A percentile compares a stretch with the other conserved stretches of the same genome.
These are phyloP conservation scores for Begonia fuchsioides DNA, from an alignment of 306 rosid genomes.

Conservation along the genomic window DNA sequence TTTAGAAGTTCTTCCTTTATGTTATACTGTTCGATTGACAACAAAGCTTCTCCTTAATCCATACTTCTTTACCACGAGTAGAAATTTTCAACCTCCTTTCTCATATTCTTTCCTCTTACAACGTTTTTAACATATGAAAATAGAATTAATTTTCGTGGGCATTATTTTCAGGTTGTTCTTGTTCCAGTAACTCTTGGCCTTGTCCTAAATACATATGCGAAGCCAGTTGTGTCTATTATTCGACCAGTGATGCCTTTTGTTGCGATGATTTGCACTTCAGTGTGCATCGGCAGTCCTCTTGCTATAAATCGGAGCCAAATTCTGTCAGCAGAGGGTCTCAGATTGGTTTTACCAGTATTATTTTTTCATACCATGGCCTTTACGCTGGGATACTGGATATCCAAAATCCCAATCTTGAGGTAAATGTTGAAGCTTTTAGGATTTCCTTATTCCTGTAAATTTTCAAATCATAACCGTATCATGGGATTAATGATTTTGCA, in stretches of 20 bases:
- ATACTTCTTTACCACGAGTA: too few relatives aligned
- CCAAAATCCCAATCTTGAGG: slow-evolving; percentile 62
- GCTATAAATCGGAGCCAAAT: slow-evolving; percentile 69
- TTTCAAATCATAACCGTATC: too few relatives aligned
- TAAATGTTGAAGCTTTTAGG: slow-evolving; percentile 15
- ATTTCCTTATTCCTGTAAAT: neutral
- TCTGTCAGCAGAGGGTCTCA: slow-evolving; percentile 63
- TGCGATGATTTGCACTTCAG: slow-evolving; percentile 89
- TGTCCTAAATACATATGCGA: slow-evolving; percentile 80
- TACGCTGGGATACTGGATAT: slow-evolving; percentile 67
- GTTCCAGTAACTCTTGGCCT: slow-evolving; percentile 76
- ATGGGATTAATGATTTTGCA: too few relatives aligned
- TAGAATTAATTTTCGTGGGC: neutral
- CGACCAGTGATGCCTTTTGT: slow-evolving; percentile 88
- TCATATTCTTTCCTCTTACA: too few relatives aligned
- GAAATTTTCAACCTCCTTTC: too few relatives aligned
- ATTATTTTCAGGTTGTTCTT: slow-evolving; percentile 64
- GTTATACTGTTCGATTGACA: too few relatives aligned
- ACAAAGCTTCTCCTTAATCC: too few relatives aligned
- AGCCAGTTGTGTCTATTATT: slow-evolving; percentile 60
- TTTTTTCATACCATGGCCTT: slow-evolving; percentile 72
- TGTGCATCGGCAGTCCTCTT: slow-evolving; percentile 97
- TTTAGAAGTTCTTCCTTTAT: too few relatives aligned
- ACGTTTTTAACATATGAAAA: too few relatives aligned
- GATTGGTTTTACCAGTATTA: slow-evolving; percentile 56